Conservation (phyloP, 2,329 filamentous ascomycete genomes). For the Spiromastix sp. region DNA sequence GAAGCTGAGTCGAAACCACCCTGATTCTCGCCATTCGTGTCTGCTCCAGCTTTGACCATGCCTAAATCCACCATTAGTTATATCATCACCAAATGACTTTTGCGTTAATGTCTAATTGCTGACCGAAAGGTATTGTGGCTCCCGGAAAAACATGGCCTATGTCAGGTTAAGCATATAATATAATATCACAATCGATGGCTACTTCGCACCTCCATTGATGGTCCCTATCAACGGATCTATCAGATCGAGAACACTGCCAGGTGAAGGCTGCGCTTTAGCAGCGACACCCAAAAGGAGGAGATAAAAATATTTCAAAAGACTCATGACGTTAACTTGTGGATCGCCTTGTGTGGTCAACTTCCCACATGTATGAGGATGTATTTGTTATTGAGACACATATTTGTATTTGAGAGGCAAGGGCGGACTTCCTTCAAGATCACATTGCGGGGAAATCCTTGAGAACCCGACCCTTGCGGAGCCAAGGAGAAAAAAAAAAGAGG, state of each 20-base stretch:
- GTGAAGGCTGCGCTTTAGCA: no score
- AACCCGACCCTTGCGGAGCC: no score
- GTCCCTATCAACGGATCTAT: conserved; percentile 47
- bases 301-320: no score
- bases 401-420: no score
- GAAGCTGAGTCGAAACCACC: conserved; percentile 47
- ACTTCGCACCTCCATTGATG: conserved; percentile 34
- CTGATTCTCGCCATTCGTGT: conserved; percentile 44
- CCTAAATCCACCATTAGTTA: conserved; percentile 18
- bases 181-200: background rate
- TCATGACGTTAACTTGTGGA: no score
- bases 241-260: conserved; percentile 28
- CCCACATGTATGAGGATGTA: no score
- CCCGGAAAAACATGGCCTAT: conserved; percentile 48
- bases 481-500: no score
- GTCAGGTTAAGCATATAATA: background rate
- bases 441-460: no score
- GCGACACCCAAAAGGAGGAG: no score
- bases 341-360: no score
- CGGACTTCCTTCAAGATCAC: no score
- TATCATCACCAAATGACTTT: background rate
- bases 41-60: conserved; percentile 47
- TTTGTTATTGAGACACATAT: no score
- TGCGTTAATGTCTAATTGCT: conserved; percentile 6
- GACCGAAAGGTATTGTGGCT: conserved; percentile 43